Evolutionary conservation across 2,329 filamentous ascomycete species (phyloP), one percentile per base, ranked within the genome.

Genomic region (Lecanicillium sp.): DNA sequence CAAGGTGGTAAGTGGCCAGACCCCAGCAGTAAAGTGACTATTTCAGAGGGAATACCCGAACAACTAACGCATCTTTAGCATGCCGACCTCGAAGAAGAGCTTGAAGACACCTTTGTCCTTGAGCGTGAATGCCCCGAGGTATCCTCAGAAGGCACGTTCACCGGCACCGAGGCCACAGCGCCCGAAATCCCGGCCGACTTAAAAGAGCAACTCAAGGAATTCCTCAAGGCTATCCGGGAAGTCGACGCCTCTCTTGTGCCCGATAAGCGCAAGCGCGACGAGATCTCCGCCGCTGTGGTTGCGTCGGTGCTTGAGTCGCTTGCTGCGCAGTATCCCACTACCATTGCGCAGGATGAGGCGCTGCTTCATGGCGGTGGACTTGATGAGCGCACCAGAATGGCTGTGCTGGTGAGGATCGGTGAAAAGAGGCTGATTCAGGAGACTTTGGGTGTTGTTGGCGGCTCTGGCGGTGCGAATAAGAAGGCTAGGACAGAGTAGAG

Each of bases 91-190:
- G 71, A 85, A 11, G 73, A 79, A 6, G 67, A 87, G 9, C 59
- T 85, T 3, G 86, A 92, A 38, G 83, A 89, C 27, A 77, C 74
- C 14, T 88, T 89, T 48, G 79, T 87, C 33, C 67, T 86, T 13
- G 75, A 80, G 47, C 65, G 72, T 18, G 66, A 71, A 29, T 59
- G 67, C 2, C 65, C 65, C 0, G 73, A 76, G 20, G 70, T 73
- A 1, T 66, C 71, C 43, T 51, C 66, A 0, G 64, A 66, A 9
- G 75, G 75, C 15, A 60, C 60, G 0, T 58, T 72, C 18, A 46
- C 56, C 1, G 59, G 55, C 0, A 47, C 60, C 2, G 59, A n/a
- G n/a, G n/a, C 64, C 2, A 48, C 47, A 1, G 55, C 73, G 9
- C 55, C 58, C 5, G 57, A 55, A 18, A 56, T 75, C 22, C 72